phyloP scores from a whole-genome alignment of 805 yeast genomes.

The Saccharomyces kudriavzevii region DNA sequence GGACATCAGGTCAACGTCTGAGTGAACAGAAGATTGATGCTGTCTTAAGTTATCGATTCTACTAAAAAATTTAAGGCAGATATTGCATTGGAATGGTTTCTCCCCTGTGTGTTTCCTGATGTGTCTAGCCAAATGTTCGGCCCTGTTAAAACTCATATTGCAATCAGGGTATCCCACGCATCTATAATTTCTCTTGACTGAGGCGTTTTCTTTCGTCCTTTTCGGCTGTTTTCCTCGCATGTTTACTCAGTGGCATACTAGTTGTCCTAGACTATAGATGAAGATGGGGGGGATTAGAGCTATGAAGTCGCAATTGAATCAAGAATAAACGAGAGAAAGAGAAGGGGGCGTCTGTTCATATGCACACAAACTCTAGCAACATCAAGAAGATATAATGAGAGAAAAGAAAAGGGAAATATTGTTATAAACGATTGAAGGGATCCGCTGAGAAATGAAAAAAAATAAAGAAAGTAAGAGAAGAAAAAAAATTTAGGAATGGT shows the following conservation, averaged over 20 bases:
- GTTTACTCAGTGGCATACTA: not conserved
- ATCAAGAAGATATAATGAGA: not conserved
- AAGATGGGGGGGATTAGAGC: not conserved
- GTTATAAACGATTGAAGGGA: not conserved
- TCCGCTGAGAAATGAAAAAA: not conserved
- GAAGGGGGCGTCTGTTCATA: not conserved
- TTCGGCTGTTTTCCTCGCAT: not conserved
- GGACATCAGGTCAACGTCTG: constrained; percentile 31
- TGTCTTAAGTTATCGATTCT: constrained; percentile 83
- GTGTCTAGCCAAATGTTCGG: constrained; percentile 89
- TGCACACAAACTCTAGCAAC: not conserved
- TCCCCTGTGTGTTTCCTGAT: constrained; percentile 92
- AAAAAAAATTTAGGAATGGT: not conserved
- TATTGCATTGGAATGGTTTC: constrained; percentile 81
- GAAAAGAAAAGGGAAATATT: not conserved
- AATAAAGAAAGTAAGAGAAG: not conserved
- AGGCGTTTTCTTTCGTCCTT: not conserved
- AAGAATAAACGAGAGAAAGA: not conserved
- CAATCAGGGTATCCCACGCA: constrained; percentile 85
- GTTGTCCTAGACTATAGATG: not conserved
- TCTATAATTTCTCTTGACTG: constrained; percentile 49
- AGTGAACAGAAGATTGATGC: constrained; percentile 81
- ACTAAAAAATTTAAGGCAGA: constrained; percentile 70
- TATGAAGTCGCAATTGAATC: not conserved
- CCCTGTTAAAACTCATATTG: constrained; percentile 78